Percentiles rank a stretch among this genome's conserved stretches.
Conservation (phyloP, 768 basidiomycete species). For the Chlorophyllum brunneum region DNA sequence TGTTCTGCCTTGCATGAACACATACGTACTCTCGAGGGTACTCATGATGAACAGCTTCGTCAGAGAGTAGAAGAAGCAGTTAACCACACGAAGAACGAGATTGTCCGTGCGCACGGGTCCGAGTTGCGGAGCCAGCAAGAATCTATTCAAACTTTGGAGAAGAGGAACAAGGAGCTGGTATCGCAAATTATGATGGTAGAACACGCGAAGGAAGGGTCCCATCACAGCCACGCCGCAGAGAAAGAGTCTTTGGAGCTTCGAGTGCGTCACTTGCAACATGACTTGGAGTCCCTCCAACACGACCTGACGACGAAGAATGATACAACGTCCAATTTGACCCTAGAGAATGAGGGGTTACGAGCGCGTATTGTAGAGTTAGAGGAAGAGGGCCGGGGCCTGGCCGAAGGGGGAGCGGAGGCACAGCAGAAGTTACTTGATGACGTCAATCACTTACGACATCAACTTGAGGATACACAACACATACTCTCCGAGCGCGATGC, state of each 20-base stretch:
- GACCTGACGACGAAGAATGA: conserved; percentile 4
- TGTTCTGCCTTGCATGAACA: conserved; percentile 7
- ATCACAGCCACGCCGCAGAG: not conserved
- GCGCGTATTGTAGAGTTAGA: not conserved
- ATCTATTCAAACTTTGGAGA: not conserved
- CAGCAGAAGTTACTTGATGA: not conserved
- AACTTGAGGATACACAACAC: not conserved
- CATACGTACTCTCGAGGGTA: conserved; percentile 3
- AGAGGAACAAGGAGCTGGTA: not conserved
- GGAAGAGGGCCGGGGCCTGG: not conserved
- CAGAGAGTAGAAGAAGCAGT: conserved; percentile 4
- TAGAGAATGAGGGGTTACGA: conserved; percentile 1
- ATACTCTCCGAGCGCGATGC: not conserved
- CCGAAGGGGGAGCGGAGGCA: not conserved
- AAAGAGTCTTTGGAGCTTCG: not conserved
- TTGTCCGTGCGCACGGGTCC: not conserved
- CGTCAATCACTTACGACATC: not conserved
- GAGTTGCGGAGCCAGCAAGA: not conserved
- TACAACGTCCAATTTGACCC: not conserved
- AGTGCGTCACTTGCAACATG: not conserved
- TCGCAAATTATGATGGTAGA: not conserved
- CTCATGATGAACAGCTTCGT: conserved; percentile 1
- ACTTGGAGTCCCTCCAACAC: not conserved
- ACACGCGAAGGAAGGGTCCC: not conserved
- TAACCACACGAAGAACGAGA: not conserved